Evolutionary conservation across 2,329 filamentous ascomycete species (phyloP).

Genomic region (Aspergillus persii): DNA sequence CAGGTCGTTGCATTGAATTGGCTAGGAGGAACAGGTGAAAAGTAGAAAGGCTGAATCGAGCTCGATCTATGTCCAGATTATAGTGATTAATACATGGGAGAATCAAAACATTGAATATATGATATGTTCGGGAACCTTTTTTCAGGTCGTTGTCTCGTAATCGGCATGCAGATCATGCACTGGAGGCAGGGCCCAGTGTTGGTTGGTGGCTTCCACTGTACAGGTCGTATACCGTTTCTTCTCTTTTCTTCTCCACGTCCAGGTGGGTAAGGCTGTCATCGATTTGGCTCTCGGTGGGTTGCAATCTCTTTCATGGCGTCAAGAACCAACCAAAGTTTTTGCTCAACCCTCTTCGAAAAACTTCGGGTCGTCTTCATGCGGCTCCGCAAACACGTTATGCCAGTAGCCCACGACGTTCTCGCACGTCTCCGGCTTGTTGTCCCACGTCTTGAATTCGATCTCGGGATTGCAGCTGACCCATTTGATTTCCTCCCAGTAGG

Average conservation of each 20-base stretch:
- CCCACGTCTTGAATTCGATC: slow-evolving; percentile 34
- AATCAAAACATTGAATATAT: not conserved
- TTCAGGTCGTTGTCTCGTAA: slow-evolving; percentile 12
- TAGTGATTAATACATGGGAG: not conserved
- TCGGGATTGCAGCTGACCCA: slow-evolving; percentile 40
- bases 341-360: slow-evolving; percentile 26
- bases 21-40: too few species aligned
- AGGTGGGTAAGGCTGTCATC: not conserved
- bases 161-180: not conserved
- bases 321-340: not conserved
- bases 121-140: not conserved
- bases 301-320: not conserved
- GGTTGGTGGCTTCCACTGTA: not conserved
- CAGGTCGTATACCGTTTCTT: not conserved
- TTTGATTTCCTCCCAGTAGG: slow-evolving; percentile 43
- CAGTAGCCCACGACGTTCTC: slow-evolving; percentile 33
- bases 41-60: not conserved
- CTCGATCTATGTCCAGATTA: not conserved
- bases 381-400: slow-evolving; percentile 34
- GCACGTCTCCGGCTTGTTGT: slow-evolving; percentile 30
- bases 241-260: not conserved
- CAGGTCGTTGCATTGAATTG: too few species aligned
- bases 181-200: not conserved
- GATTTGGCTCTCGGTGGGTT: not conserved
- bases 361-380: slow-evolving; percentile 32